Percentiles rank a stretch among this genome's conserved stretches.
Conservation (phyloP, 2,329 filamentous ascomycete species). For the Ascomycota sp. region DNA sequence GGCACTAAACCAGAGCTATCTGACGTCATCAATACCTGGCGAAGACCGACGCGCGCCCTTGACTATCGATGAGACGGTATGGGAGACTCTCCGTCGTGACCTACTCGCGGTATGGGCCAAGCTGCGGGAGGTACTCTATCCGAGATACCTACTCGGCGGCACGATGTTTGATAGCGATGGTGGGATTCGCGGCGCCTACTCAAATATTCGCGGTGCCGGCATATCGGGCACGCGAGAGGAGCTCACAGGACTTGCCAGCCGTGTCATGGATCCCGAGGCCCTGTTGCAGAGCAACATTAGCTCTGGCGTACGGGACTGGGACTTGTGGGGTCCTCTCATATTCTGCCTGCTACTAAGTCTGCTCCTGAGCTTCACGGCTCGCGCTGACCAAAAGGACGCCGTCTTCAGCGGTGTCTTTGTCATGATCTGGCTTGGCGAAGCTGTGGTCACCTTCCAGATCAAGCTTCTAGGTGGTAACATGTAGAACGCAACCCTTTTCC, state of each 20-base stretch:
- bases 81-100: conserved; percentile 88
- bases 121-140: conserved; percentile 90
- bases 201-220: conserved; percentile 34
- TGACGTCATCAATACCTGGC: conserved; percentile 74
- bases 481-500: conserved; percentile 30
- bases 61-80: conserved; percentile 91
- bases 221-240: conserved; percentile 38
- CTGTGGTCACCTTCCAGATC: conserved; percentile 92
- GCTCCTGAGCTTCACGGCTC: conserved; percentile 64
- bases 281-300: conserved; percentile 54
- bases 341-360: conserved; percentile 80
- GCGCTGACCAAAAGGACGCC: conserved; percentile 56
- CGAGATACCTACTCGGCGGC: conserved; percentile 67
- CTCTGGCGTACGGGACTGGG: conserved; percentile 83
- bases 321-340: conserved; percentile 88
- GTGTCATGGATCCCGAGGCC: conserved; percentile 40
- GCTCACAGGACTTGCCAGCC: conserved; percentile 34
- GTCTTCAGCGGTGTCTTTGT: conserved; percentile 95
- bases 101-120: conserved; percentile 89
- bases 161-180: conserved; percentile 36
- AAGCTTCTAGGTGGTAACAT: conserved; percentile 91
- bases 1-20: conserved; percentile 50
- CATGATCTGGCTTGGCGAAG: conserved; percentile 90
- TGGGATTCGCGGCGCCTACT: conserved; percentile 36
- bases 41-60: conserved; percentile 76